phyloP scores from a whole-genome alignment of 176 grass and related monocot species.

The Microstegium vimineum region DNA sequence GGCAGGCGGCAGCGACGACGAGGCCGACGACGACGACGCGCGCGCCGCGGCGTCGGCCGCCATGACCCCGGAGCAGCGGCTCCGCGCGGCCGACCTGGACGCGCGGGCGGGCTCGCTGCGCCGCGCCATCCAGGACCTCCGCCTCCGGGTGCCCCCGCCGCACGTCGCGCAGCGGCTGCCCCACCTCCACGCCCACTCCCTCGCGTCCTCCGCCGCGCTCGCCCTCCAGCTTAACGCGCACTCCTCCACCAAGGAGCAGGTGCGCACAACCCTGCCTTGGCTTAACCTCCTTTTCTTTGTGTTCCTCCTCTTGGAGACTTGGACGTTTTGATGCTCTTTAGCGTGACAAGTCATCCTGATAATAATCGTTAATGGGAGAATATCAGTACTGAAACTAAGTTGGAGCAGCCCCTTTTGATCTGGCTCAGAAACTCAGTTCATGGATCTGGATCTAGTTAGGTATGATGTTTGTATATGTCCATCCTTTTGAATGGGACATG shows the following conservation, averaged over 20 bases:
- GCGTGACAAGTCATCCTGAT: not conserved
- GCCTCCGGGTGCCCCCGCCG: conserved; percentile 67
- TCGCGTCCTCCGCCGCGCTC: conserved; percentile 80
- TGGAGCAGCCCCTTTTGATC: not conserved
- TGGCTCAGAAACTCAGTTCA: not conserved
- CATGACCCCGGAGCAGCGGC: conserved; percentile 70
- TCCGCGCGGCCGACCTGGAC: conserved; percentile 65
- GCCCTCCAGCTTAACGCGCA: conserved; percentile 82
- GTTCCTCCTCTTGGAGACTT: not conserved
- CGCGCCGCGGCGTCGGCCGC: conserved; percentile 40
- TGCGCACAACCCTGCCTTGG: not conserved
- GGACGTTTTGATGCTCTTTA: not conserved
- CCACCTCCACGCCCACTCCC: conserved; percentile 84
- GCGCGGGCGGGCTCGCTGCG: conserved; percentile 47
- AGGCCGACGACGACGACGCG: conserved; percentile 52
- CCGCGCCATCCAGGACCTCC: conserved; percentile 78
- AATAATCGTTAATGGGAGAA: not conserved
- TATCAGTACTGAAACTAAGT: not conserved
- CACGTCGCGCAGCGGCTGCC: conserved; percentile 80
- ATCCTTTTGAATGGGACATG: not conserved
- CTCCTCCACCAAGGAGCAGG: conserved; percentile 79
- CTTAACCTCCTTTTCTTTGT: not conserved
- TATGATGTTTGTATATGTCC: not conserved
- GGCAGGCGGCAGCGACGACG: conserved; percentile 42
- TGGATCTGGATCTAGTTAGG: not conserved